phyloP scores from a whole-genome alignment of 345 rosid genomes.

The Hibiscus mutabilis region DNA sequence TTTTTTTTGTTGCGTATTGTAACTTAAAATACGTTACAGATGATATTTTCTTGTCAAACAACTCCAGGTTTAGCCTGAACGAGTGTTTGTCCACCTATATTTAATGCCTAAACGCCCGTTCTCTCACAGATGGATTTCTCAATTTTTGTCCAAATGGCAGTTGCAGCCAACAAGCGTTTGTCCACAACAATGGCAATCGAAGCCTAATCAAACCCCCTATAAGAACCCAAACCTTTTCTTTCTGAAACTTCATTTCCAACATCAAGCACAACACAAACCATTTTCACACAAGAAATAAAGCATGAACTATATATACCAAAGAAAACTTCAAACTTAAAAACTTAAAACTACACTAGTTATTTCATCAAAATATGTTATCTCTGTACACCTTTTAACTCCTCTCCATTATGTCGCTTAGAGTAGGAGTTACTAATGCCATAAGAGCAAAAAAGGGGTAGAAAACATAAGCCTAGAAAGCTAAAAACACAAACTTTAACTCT shows the following conservation, averaged over 20 bases:
- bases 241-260: background rate
- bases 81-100: no score
- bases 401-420: constrained; percentile 10
- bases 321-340: background rate
- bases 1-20: no score
- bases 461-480: background rate
- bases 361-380: constrained; percentile 28
- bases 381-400: constrained; percentile 32
- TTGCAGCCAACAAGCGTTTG: no score
- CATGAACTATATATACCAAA: background rate
- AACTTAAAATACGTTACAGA: no score
- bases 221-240: background rate
- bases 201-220: background rate
- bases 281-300: background rate
- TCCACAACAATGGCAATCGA: no score
- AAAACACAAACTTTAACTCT: constrained; percentile 9
- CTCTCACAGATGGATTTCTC: no score
- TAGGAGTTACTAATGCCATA: constrained; percentile 9
- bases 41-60: no score
- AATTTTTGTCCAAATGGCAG: no score
- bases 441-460: background rate
- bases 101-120: no score
- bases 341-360: constrained; percentile 24
- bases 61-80: no score
- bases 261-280: background rate